phyloP scores from a whole-genome alignment of 225 moss, liverwort and hornwort genomes.

The Marchantia paleacea region DNA sequence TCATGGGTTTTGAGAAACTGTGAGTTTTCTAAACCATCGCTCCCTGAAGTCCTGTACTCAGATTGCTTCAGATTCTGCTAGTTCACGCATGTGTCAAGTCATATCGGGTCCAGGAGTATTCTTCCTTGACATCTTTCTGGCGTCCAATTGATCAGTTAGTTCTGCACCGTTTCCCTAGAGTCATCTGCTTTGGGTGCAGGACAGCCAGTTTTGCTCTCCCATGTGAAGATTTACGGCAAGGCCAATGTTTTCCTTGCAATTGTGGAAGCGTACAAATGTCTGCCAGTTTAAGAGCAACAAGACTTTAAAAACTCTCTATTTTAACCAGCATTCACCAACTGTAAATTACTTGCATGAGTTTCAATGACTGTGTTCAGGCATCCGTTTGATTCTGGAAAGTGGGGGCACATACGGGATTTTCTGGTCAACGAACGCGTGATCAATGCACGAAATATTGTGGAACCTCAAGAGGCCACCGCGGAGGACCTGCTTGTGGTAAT shows the following conservation, averaged over 20 bases:
- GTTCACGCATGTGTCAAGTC: background rate
- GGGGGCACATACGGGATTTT: constrained; percentile 76
- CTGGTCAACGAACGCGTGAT: constrained; percentile 58
- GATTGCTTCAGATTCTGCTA: background rate
- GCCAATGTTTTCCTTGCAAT: background rate
- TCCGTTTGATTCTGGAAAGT: constrained; percentile 94
- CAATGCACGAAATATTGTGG: constrained; percentile 56
- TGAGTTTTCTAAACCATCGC: constrained; percentile 37
- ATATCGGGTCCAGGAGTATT: background rate
- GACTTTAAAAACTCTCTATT: background rate
- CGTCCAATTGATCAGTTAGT: background rate
- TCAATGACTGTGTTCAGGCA: constrained; percentile 43
- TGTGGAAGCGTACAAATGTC: background rate
- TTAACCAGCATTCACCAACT: background rate
- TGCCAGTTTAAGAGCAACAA: background rate
- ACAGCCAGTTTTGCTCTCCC: background rate
- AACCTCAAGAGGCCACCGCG: constrained; percentile 80
- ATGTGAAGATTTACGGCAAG: too few species aligned
- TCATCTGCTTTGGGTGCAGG: background rate
- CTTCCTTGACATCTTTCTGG: background rate
- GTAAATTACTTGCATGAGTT: background rate
- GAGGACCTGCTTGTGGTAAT: constrained; percentile 96
- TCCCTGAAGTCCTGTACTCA: background rate
- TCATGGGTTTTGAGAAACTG: constrained; percentile 91
- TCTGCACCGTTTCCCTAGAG: background rate